phyloP scores from a whole-genome alignment of 75 land plant genomes.

The Picea glauca region DNA sequence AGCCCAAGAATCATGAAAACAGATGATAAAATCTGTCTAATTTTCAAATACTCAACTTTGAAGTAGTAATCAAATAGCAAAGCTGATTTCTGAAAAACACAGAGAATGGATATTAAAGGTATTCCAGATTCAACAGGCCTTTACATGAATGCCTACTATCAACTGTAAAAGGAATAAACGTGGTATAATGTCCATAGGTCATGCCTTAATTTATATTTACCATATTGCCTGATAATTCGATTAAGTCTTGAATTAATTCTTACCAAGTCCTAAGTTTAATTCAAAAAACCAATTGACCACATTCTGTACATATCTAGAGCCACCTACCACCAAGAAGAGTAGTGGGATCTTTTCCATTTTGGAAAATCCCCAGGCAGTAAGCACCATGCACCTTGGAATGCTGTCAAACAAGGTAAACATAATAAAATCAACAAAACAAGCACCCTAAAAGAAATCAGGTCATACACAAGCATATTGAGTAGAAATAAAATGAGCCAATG shows the following conservation, averaged over 20 bases:
- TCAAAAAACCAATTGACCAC: background rate
- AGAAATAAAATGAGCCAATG: background rate
- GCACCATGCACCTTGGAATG: conserved; percentile 87
- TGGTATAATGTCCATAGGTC: background rate
- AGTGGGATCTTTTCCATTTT: conserved; percentile 79
- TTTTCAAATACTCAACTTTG: background rate
- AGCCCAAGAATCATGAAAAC: background rate
- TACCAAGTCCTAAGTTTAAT: background rate
- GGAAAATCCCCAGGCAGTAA: conserved; percentile 92
- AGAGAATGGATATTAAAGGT: background rate
- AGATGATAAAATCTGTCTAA: background rate
- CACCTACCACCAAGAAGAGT: conserved; percentile 91
- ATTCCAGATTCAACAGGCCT: background rate
- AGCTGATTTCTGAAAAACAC: background rate
- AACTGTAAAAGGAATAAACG: background rate
- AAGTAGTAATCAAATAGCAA: background rate
- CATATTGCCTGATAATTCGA: background rate
- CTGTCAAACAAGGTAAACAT: conserved; percentile 27
- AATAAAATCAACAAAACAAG: background rate
- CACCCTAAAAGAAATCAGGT: background rate
- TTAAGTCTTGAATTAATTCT: background rate
- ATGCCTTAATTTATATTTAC: background rate
- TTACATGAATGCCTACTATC: background rate
- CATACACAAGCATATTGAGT: background rate
- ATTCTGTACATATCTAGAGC: too few species aligned